phyloP scores from a whole-genome alignment of 176 grass and related monocot genomes.

The Paspalum vaginatum region DNA sequence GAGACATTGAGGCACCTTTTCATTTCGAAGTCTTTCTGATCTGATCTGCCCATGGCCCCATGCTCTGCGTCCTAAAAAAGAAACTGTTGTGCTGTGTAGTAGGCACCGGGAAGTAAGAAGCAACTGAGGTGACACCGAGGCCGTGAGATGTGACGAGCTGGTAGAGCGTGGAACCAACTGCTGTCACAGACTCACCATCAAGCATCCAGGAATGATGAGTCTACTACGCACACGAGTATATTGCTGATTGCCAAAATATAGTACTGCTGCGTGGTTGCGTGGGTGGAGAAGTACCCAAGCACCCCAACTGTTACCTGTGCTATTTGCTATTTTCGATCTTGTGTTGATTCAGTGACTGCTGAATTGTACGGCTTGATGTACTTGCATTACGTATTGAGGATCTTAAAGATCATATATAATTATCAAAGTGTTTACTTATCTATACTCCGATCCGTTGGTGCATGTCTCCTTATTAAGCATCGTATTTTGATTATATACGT shows the following conservation, averaged over 20 bases:
- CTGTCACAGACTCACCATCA: conserved; percentile 15
- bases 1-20: background rate
- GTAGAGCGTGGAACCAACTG: conserved; percentile 12
- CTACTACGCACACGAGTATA: conserved; percentile 32
- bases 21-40: background rate
- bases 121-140: background rate
- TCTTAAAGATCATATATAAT: conserved; percentile 28
- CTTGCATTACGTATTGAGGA: background rate
- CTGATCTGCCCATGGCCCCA: conserved; percentile 3
- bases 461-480: too few species aligned
- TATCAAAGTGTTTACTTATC: too few species aligned
- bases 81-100: conserved; percentile 16
- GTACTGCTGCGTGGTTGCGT: conserved; percentile 25
- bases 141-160: conserved; percentile 33
- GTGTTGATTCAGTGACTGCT: background rate
- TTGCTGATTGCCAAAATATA: conserved; percentile 28
- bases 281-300: conserved; percentile 47
- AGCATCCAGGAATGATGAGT: conserved; percentile 33
- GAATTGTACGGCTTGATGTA: conserved; percentile 25
- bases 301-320: background rate
- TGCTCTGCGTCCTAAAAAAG: conserved; percentile 25
- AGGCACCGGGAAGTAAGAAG: conserved; percentile 41
- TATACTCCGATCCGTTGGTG: too few species aligned
- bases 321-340: background rate
- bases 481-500: too few species aligned